Percentiles rank a stretch among this genome's conserved stretches.
Conservation (phyloP, 2,329 filamentous ascomycete species). For the Paraphaeosphaeria sporulosa region DNA sequence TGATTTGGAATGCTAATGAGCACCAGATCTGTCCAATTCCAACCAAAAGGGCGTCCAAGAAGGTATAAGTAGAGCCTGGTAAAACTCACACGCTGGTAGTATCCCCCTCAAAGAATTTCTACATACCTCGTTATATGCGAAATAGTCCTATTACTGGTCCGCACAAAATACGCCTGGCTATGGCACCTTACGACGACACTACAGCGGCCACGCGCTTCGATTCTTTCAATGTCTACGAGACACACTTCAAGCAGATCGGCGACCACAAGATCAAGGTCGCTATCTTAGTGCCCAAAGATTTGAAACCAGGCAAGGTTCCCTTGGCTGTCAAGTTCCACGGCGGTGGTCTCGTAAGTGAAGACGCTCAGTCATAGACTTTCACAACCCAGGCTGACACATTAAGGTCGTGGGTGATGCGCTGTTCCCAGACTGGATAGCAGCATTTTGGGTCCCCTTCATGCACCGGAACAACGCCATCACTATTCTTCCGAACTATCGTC, state of each 20-base stretch:
- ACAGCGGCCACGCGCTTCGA: slow-evolving; percentile 41
- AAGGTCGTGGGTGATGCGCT: slow-evolving; percentile 38
- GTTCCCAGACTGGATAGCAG: slow-evolving; percentile 38
- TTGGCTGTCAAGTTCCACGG: slow-evolving; percentile 56
- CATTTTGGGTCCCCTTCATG: slow-evolving; percentile 50
- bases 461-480: slow-evolving; percentile 53
- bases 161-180: neutral
- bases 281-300: slow-evolving; percentile 50
- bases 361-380: no score
- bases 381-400: neutral
- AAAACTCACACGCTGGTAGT: neutral
- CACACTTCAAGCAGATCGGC: slow-evolving; percentile 52
- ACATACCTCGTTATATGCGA: neutral
- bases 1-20: neutral
- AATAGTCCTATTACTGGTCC: neutral
- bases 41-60: neutral
- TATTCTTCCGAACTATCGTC: slow-evolving; percentile 59
- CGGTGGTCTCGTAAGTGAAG: slow-evolving; percentile 50
- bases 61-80: neutral
- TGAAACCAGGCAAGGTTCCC: slow-evolving; percentile 47
- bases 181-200: slow-evolving; percentile 20
- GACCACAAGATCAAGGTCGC: slow-evolving; percentile 48
- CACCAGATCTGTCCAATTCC: neutral
- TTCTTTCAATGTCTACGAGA: slow-evolving; percentile 50
- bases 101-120: neutral